Evolutionary conservation across 176 grass and related monocot genomes (phyloP), one percentile per base, ranked within the genome.

Genomic region (Pontederia paniculata): DNA sequence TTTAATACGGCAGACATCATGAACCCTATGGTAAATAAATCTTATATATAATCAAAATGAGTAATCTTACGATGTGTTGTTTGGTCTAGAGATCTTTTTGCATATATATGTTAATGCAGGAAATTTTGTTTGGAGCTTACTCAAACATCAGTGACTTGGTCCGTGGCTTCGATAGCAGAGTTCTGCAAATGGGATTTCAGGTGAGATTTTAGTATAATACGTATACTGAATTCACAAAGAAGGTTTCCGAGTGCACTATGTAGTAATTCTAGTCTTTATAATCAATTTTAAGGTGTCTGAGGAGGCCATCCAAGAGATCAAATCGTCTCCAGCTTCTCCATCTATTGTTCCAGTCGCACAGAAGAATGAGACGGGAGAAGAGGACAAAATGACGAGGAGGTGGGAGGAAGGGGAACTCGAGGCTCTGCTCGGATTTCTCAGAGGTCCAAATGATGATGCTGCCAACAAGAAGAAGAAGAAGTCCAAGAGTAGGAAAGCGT

Each of bases 401-500:
- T 88, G 93, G 93, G 73, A 46, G 19, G 77, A 75, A 18, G 77
- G 77, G 10, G 55, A 88, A 8, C 31, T 88, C 0, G 83, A 84
- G 4, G 75, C 86, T 0, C 68, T 91, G 18, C 13, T 71, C 31
- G 80, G 93, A 10, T 37, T 37, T 37, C 46, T 84, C 52, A 48
- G 61, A 12, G 74, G 77, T 42, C 67, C 67, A 9, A 37, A 0
- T 5, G 42, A 22, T n/a, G 63, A 52, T 1, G 42, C 49, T 44
- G 16, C 74, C 31, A 84, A 79, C 65, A 97, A 97, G 48, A 97
- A 96, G 76, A 88, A 82, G 70, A 72, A 72, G 68, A 73, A 73
- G 20, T 52, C 69, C 9, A 83, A 65, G 54, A 83, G 74, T 66
- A 79, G 21, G 60, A 80, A 65, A 60, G 14, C 83, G 1, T 98